Evolutionary conservation across 73 alveolate species (phyloP).

Genomic region (Symbiodinium pilosum): DNA sequence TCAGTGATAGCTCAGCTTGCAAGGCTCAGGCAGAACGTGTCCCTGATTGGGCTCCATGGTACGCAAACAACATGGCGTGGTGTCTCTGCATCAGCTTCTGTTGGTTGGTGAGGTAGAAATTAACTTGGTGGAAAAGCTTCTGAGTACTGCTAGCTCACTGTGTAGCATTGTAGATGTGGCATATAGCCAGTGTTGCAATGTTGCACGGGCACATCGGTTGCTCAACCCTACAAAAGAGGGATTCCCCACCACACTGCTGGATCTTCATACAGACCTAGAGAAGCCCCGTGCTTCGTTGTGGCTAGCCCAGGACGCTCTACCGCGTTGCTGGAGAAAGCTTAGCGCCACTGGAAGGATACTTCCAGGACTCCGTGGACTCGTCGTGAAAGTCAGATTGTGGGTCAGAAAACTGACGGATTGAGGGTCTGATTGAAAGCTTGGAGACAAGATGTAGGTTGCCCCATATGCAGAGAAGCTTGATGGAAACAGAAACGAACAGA

Average conservation of each 20-base stretch:
- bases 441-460: not conserved
- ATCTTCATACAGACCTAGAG: no score
- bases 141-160: not conserved
- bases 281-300: no score
- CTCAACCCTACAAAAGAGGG: no score
- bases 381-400: no score
- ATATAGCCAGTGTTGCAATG: not conserved
- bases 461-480: not conserved
- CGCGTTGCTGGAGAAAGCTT: conserved; percentile 30
- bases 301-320: conserved; percentile 45
- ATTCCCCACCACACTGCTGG: no score
- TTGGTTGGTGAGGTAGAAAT: no score
- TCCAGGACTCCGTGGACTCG: conserved; percentile 25
- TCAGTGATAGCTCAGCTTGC: no score
- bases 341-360: conserved; percentile 31
- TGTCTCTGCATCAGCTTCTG: no score
- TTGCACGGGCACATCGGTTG: not conserved
- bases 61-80: not conserved
- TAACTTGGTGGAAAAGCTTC: no score
- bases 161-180: not conserved
- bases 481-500: no score
- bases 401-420: no score
- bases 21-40: not conserved
- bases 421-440: no score
- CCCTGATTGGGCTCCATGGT: not conserved